A percentile compares a stretch with the other conserved stretches of the same genome.
These are phyloP conservation scores for Croton setiger DNA, from an alignment of 441 rosid species.

Conservation along the genomic window DNA sequence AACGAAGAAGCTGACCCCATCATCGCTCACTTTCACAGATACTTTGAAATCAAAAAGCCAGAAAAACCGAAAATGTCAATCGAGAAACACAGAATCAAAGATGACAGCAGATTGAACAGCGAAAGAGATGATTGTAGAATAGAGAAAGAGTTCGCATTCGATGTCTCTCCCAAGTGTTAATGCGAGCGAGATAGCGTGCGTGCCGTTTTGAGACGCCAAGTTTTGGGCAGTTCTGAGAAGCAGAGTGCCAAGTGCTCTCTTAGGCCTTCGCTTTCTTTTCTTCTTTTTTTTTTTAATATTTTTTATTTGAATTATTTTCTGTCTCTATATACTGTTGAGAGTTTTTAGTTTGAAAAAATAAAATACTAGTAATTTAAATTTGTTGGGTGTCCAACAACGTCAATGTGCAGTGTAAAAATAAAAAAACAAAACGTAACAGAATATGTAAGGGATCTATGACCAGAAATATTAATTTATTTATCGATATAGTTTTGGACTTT, in stretches of 20 bases:
- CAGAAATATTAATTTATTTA: conserved; percentile 15
- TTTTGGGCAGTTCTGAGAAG: conserved; percentile 10
- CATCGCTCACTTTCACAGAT: conserved; percentile 3
- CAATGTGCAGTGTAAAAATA: not conserved
- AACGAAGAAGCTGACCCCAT: conserved; percentile 47
- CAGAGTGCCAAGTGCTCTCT: conserved; percentile 11
- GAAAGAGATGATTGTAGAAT: not conserved
- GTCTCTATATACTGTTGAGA: not conserved
- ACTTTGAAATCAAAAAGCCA: not conserved
- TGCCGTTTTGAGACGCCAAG: conserved; percentile 20
- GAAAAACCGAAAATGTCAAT: conserved; percentile 10
- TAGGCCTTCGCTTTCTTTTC: not conserved
- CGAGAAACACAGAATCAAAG: conserved; percentile 16
- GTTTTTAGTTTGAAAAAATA: too few relatives aligned
- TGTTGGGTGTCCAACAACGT: too few relatives aligned
- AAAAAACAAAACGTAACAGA: not conserved
- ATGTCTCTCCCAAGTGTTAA: not conserved
- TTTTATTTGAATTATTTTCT: not conserved
- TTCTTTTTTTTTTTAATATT: too few relatives aligned
- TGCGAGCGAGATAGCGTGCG: not conserved
- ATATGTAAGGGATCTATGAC: conserved; percentile 16
- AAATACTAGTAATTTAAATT: too few relatives aligned
- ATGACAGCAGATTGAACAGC: not conserved
- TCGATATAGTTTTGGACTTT: not conserved
- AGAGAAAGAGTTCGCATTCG: conserved; percentile 25